A percentile compares a stretch with the other conserved stretches of the same genome.
Conservation (phyloP, 805 yeast species). For the Wickerhamiella galacta region DNA sequence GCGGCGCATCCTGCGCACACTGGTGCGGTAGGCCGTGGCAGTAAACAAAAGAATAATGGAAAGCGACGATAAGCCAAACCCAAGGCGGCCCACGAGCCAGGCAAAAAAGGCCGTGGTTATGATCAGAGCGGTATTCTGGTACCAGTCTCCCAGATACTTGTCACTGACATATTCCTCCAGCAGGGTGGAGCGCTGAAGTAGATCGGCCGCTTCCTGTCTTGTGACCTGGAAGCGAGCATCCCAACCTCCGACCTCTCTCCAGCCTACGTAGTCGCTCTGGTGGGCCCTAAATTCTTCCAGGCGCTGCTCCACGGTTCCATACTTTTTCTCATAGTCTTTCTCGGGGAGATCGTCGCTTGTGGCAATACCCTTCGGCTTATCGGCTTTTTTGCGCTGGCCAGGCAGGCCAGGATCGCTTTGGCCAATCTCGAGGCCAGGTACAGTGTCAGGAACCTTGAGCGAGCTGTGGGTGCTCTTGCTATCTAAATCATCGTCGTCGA, state of each 20-base stretch:
- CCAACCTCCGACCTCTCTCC: slow-evolving; percentile 91
- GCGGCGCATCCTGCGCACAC: slow-evolving; percentile 64
- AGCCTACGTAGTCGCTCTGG: slow-evolving; percentile 63
- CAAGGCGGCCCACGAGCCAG: slow-evolving; percentile 62
- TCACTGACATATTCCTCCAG: slow-evolving; percentile 66
- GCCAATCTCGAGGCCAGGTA: slow-evolving; percentile 15
- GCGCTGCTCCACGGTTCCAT: slow-evolving; percentile 19
- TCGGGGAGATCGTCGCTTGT: too few species aligned
- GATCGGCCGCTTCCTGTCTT: slow-evolving; percentile 46
- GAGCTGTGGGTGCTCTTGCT: too few species aligned
- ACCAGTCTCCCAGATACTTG: slow-evolving; percentile 85
- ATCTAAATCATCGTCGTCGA: too few species aligned
- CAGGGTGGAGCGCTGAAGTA: slow-evolving; percentile 51
- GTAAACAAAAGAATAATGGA: slow-evolving; percentile 50
- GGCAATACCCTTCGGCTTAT: neutral
- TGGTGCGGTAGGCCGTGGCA: slow-evolving; percentile 62
- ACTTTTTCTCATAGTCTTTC: slow-evolving; percentile 8
- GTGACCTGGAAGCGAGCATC: slow-evolving; percentile 34
- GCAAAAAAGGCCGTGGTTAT: slow-evolving; percentile 53
- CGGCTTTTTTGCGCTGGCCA: slow-evolving; percentile 7
- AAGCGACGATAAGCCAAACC: slow-evolving; percentile 65
- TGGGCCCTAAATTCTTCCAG: slow-evolving; percentile 27
- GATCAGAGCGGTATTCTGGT: slow-evolving; percentile 65
- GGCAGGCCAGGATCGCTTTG: slow-evolving; percentile 13
- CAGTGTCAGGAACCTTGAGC: neutral